These are phyloP conservation scores for Cystobasidium pallidum DNA, from an alignment of 1,284 basidiomycete species.

Conservation along the genomic window DNA sequence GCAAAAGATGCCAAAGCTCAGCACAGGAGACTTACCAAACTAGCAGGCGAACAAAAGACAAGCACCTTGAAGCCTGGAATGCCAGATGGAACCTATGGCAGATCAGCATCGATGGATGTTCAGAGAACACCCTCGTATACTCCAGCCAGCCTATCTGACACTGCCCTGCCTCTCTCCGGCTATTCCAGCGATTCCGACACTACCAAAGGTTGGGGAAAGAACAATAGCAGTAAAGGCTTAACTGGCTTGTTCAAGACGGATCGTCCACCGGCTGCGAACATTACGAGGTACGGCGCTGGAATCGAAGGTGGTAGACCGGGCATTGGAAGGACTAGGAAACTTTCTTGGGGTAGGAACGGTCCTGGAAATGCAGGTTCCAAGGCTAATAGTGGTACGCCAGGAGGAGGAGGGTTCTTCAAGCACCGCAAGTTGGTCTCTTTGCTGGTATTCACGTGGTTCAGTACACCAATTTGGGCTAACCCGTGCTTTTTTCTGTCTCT, in stretches of 20 bases:
- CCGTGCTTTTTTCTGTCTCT: neutral
- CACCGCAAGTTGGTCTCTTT: conserved; percentile 34
- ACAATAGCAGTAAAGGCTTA: neutral
- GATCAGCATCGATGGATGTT: conserved; percentile 40
- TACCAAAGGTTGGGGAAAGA: neutral
- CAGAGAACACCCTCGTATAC: conserved; percentile 7
- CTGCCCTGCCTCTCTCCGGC: conserved; percentile 11
- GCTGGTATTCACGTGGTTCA: neutral
- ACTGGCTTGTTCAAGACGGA: conserved; percentile 11
- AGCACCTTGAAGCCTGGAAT: neutral
- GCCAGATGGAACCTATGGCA: conserved; percentile 41
- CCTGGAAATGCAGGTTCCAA: conserved; percentile 3
- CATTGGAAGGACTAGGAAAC: conserved; percentile 3
- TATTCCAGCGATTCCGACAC: conserved; percentile 22
- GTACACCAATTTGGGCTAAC: neutral
- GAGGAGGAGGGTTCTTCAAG: conserved; percentile 38
- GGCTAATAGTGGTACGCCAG: neutral
- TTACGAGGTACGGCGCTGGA: conserved; percentile 26
- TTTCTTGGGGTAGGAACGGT: conserved; percentile 12
- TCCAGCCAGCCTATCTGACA: conserved; percentile 17
- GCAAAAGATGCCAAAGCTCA: conserved; percentile 34
- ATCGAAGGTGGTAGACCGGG: conserved; percentile 2
- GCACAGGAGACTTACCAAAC: conserved; percentile 12
- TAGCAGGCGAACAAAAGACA: conserved; percentile 7
- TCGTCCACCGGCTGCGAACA: conserved; percentile 7